A percentile compares a stretch with the other conserved stretches of the same genome.
These are phyloP conservation scores for Endothia cerciana DNA, from an alignment of 2,329 filamentous ascomycete species.

Conservation along the genomic window DNA sequence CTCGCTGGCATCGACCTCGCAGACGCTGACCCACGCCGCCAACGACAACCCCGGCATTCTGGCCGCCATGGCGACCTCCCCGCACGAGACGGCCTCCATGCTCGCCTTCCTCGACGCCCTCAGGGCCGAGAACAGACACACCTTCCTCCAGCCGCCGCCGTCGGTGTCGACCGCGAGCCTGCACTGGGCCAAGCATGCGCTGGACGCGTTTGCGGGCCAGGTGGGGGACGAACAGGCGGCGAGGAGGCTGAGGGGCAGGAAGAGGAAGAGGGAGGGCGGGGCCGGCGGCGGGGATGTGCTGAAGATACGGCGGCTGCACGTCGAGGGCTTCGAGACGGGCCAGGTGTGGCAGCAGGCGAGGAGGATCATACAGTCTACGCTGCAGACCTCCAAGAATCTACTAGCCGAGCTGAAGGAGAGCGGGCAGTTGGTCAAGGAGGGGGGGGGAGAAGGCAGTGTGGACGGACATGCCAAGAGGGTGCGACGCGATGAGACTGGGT, in stretches of 20 bases:
- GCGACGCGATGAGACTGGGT: conserved; percentile 43
- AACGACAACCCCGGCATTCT: conserved; percentile 39
- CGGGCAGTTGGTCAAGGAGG: conserved; percentile 29
- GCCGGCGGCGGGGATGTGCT: conserved; percentile 58
- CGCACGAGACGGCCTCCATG: conserved; percentile 44
- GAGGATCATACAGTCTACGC: conserved; percentile 69
- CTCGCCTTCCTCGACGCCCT: conserved; percentile 61
- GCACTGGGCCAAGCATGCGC: conserved; percentile 75
- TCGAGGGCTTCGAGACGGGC: conserved; percentile 82
- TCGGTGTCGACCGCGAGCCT: conserved; percentile 71
- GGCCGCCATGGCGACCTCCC: conserved; percentile 40
- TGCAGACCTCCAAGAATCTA: conserved; percentile 52
- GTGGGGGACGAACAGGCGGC: conserved; percentile 72
- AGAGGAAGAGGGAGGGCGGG: conserved; percentile 69
- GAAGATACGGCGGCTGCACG: conserved; percentile 80
- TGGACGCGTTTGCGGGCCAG: conserved; percentile 77
- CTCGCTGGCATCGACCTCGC: conserved; percentile 62
- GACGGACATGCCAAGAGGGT: conserved; percentile 37
- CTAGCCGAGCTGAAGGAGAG: conserved; percentile 54
- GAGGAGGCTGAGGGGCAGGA: conserved; percentile 70
- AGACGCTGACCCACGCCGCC: conserved; percentile 61
- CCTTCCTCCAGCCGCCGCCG: conserved; percentile 74
- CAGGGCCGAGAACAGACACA: conserved; percentile 64
- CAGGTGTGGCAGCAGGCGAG: conserved; percentile 96
- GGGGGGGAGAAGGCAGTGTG: conserved; percentile 10